Conservation (phyloP, 225 moss, liverwort and hornwort genomes). For the Pleurozium schreberi region DNA sequence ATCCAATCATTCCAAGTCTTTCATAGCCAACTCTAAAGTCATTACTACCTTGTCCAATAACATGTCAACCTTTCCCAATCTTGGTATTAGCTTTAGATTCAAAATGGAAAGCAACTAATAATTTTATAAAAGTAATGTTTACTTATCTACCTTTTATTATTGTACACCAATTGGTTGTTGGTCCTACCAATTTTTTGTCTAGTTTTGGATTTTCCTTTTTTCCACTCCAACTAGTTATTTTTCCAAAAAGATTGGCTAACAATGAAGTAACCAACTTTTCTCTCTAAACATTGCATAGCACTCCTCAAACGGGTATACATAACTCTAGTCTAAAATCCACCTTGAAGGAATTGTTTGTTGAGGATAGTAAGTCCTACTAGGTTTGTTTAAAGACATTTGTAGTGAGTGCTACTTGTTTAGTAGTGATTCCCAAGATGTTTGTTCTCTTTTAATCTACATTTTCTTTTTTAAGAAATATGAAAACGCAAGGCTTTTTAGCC, state of each 20-base stretch:
- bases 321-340: neutral
- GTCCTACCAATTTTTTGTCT: fast-evolving
- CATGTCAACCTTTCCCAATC: fast-evolving
- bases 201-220: neutral
- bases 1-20: too few relatives aligned
- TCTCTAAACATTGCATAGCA: neutral
- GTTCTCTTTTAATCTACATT: neutral
- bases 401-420: neutral
- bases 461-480: neutral
- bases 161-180: fast-evolving
- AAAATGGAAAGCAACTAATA: neutral
- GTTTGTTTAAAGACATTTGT: neutral
- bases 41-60: too few relatives aligned
- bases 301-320: fast-evolving
- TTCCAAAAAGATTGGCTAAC: fast-evolving
- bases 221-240: neutral
- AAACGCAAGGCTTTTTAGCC: fast-evolving
- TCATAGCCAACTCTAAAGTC: neutral
- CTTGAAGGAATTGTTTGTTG: neutral
- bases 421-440: neutral
- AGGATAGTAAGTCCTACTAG: neutral
- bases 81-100: fast-evolving
- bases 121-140: fast-evolving
- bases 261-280: fast-evolving
- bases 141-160: neutral